Conservation (phyloP, 169 alveolate species). For the Theileria parva region DNA sequence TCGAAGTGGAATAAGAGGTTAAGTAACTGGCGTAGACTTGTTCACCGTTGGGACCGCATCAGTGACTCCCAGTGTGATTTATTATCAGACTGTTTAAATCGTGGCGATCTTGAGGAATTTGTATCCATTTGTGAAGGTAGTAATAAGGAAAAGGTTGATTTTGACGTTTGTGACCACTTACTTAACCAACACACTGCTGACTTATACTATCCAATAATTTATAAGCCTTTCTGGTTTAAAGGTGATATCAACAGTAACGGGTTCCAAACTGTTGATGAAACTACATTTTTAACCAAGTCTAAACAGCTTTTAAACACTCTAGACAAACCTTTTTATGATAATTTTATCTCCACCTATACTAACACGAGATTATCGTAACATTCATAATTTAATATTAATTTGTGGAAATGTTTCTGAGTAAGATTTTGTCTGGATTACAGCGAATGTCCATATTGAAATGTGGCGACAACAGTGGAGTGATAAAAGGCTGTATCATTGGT, state of each 20-base stretch:
- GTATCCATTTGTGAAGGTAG: conserved; percentile 48
- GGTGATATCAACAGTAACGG: conserved; percentile 54
- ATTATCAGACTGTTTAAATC: conserved; percentile 46
- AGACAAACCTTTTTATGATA: neutral
- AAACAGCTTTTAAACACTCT: neutral
- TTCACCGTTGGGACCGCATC: conserved; percentile 70
- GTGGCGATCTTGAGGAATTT: conserved; percentile 62
- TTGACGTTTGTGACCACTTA: conserved; percentile 28
- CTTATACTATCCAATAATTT: conserved; percentile 33
- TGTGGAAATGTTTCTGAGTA: conserved; percentile 45
- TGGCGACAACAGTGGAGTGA: conserved; percentile 77
- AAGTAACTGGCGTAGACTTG: conserved; percentile 69
- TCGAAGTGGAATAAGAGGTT: conserved; percentile 76
- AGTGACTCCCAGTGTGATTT: conserved; percentile 54
- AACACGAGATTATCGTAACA: neutral
- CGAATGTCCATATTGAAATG: conserved; percentile 75
- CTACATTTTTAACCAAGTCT: conserved; percentile 22
- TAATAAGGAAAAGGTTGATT: conserved; percentile 25
- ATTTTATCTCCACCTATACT: conserved; percentile 10
- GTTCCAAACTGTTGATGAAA: conserved; percentile 49
- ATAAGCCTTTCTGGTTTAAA: conserved; percentile 62
- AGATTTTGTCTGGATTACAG: conserved; percentile 70
- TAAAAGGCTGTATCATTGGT: conserved; percentile 81
- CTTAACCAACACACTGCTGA: conserved; percentile 16
- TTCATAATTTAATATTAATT: neutral